These are phyloP conservation scores for Albatrellus ellisii DNA, from an alignment of 768 basidiomycete genomes.

Conservation along the genomic window DNA sequence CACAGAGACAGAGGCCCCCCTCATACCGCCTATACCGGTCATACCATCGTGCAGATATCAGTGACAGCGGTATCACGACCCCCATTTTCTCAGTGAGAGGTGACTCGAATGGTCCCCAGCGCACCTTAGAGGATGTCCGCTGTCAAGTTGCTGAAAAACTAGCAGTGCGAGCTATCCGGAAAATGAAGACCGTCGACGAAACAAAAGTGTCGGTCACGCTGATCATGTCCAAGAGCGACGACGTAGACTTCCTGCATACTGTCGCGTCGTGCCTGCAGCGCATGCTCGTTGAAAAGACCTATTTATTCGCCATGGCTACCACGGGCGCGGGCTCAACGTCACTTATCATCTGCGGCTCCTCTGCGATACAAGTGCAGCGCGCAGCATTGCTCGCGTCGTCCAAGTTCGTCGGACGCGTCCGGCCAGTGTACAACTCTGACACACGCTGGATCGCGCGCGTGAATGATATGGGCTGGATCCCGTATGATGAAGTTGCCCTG, in stretches of 20 bases:
- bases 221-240: slow-evolving; percentile 43
- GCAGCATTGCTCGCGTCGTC: slow-evolving; percentile 50
- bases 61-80: slow-evolving; percentile 7
- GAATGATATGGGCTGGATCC: slow-evolving; percentile 36
- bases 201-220: slow-evolving; percentile 45
- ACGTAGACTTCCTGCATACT: slow-evolving; percentile 40
- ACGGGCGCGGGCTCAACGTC: slow-evolving; percentile 23
- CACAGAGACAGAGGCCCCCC: no score
- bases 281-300: slow-evolving; percentile 22
- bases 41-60: slow-evolving; percentile 7
- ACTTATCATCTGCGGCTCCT: slow-evolving; percentile 47
- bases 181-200: slow-evolving; percentile 36
- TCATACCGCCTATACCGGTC: no score
- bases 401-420: slow-evolving; percentile 57
- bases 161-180: slow-evolving; percentile 38
- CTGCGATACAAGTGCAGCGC: slow-evolving; percentile 44
- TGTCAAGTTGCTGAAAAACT: slow-evolving; percentile 45
- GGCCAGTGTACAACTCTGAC: slow-evolving; percentile 16
- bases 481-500: slow-evolving; percentile 53
- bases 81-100: slow-evolving; percentile 13
- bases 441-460: slow-evolving; percentile 31
- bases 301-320: slow-evolving; percentile 44
- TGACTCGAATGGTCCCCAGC: no score
- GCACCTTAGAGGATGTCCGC: slow-evolving; percentile 48
- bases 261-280: slow-evolving; percentile 36